Percentiles rank a stretch among this genome's conserved stretches.
These are phyloP conservation scores for Flaveria trinervia DNA, from an alignment of 129 eudicot species.

Conservation along the genomic window DNA sequence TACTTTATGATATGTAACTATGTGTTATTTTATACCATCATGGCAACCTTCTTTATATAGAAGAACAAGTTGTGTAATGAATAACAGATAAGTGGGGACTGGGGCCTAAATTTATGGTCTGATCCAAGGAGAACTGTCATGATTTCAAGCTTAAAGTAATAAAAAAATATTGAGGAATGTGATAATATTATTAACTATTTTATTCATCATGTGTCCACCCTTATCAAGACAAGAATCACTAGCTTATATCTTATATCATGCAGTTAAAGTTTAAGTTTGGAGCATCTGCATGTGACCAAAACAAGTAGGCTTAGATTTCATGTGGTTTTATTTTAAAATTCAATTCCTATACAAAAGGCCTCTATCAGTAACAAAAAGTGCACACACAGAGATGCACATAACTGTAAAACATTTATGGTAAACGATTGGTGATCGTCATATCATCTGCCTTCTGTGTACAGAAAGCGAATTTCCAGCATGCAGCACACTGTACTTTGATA, in stretches of 20 bases:
- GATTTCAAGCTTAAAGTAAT: constrained; percentile 29
- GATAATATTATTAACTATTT: constrained; percentile 25
- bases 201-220: constrained; percentile 39
- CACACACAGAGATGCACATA: constrained; percentile 8
- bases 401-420: constrained; percentile 11
- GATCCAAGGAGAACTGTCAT: constrained; percentile 36
- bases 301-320: constrained; percentile 67
- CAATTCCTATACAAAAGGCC: constrained; percentile 17
- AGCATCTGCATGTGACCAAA: constrained; percentile 56
- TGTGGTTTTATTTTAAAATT: constrained; percentile 40
- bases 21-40: too few relatives aligned
- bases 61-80: too few relatives aligned
- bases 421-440: constrained; percentile 3
- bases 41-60: too few relatives aligned
- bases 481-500: background rate
- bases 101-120: constrained; percentile 10
- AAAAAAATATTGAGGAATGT: constrained; percentile 36
- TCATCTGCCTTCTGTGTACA: constrained; percentile 3
- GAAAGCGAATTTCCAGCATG: background rate
- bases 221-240: constrained; percentile 17
- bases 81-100: too few relatives aligned
- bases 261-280: constrained; percentile 30
- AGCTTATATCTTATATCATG: constrained; percentile 26
- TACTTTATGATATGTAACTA: too few relatives aligned
- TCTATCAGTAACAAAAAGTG: constrained; percentile 13